Percentiles rank a stretch among this genome's conserved stretches.
These are phyloP conservation scores for Quercus mongolica DNA, from an alignment of 306 rosid genomes.

Conservation along the genomic window DNA sequence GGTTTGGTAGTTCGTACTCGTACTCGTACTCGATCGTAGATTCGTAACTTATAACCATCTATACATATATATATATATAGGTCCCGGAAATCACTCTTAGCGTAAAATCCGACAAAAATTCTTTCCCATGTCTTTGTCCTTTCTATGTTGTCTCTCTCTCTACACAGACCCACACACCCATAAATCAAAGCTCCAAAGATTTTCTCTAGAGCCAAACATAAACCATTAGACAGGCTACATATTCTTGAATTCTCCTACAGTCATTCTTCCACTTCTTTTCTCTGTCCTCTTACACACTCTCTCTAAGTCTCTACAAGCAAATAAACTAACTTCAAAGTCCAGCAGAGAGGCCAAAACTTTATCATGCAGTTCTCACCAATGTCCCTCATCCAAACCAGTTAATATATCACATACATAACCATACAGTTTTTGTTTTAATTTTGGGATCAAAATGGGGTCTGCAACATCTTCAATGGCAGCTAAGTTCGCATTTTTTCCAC, in stretches of 20 bases:
- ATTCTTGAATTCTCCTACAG: slow-evolving; percentile 14
- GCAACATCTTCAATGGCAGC: slow-evolving; percentile 76
- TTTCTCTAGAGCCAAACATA: slow-evolving; percentile 28
- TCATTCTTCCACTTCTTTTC: neutral
- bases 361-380: slow-evolving; percentile 24
- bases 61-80: slow-evolving; percentile 1
- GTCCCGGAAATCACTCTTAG: slow-evolving; percentile 25
- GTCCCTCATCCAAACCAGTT: neutral
- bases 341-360: slow-evolving; percentile 1
- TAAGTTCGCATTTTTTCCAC: slow-evolving; percentile 64
- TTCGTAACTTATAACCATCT: neutral
- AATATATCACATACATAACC: neutral
- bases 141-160: neutral
- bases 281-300: neutral
- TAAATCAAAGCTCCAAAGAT: slow-evolving; percentile 14
- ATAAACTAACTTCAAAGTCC: neutral
- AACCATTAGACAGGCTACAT: neutral
- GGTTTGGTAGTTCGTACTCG: no score
- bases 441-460: slow-evolving; percentile 44
- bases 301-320: neutral
- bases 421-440: neutral
- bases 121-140: slow-evolving; percentile 20
- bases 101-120: slow-evolving; percentile 33
- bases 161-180: neutral
- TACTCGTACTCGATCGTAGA: no score